Conservation (phyloP, 768 basidiomycete species). For the Tylopilus vinaceipallidus region DNA sequence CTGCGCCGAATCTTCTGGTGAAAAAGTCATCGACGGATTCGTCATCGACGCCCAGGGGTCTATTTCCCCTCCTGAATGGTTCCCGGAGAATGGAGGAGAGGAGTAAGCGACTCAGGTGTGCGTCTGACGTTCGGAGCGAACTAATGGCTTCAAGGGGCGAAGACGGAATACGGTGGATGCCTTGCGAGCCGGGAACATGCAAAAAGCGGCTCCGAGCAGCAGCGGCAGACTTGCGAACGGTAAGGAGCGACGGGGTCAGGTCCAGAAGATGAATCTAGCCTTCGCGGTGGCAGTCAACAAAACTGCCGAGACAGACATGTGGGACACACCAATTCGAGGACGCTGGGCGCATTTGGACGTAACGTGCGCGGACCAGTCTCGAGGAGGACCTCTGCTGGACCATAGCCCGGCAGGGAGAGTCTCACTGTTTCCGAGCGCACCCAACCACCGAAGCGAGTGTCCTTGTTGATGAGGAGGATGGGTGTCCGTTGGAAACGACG, state of each 20-base stretch:
- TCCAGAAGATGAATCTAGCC: conserved; percentile 74
- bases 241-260: conserved; percentile 58
- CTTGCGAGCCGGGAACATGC: conserved; percentile 47
- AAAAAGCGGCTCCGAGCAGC: conserved; percentile 80
- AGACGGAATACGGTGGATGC: conserved; percentile 53
- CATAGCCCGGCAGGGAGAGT: conserved; percentile 31
- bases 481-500: conserved; percentile 55
- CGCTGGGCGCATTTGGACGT: conserved; percentile 67
- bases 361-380: conserved; percentile 90
- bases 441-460: conserved; percentile 81
- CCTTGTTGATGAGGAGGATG: conserved; percentile 71
- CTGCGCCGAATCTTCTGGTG: conserved; percentile 65
- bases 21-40: conserved; percentile 83
- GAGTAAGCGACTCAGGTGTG: conserved; percentile 43
- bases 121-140: conserved; percentile 30
- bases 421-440: conserved; percentile 57
- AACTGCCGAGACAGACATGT: conserved; percentile 1
- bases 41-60: conserved; percentile 47
- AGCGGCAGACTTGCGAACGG: conserved; percentile 61
- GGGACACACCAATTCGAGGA: conserved; percentile 71
- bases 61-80: conserved; percentile 48
- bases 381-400: conserved; percentile 50
- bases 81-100: conserved; percentile 59
- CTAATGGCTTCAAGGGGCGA: conserved; percentile 36
- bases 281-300: conserved; percentile 14